These are phyloP conservation scores for sunflower (Helianthus annuus) DNA, from an alignment of 129 eudicot genomes.

Conservation along the genomic window HanXRQr2.0-SUNRISE NC_035437.2:7793826-7794325, in stretches of 20 bases:
- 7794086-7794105: conserved; percentile 89
- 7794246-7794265: neutral
- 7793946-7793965: conserved; percentile 99
- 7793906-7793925: conserved; percentile 54
- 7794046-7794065: conserved; percentile 90
- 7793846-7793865: conserved; percentile 90
- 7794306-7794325: conserved; percentile 92
- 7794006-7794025: neutral
- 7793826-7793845: conserved; percentile 83
- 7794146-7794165: conserved; percentile 94
- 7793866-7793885: conserved; percentile 98
- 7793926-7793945: conserved; percentile 99
- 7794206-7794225: conserved; percentile 88
- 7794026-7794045: conserved; percentile 91
- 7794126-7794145: conserved; percentile 90
- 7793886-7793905: conserved; percentile 89
- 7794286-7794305: conserved; percentile 97
- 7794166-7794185: conserved; percentile 98
- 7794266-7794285: conserved; percentile 9
- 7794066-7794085: conserved; percentile 99
- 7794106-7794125: conserved; percentile 93
- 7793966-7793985: conserved; percentile 27
- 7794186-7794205: conserved; percentile 92
- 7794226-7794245: neutral
- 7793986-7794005: neutral